Percentiles rank a stretch among this genome's conserved stretches.
Evolutionary conservation across 1,139 yeast genomes (phyloP).

Genomic region (Candida pseudocylindracea): DNA sequence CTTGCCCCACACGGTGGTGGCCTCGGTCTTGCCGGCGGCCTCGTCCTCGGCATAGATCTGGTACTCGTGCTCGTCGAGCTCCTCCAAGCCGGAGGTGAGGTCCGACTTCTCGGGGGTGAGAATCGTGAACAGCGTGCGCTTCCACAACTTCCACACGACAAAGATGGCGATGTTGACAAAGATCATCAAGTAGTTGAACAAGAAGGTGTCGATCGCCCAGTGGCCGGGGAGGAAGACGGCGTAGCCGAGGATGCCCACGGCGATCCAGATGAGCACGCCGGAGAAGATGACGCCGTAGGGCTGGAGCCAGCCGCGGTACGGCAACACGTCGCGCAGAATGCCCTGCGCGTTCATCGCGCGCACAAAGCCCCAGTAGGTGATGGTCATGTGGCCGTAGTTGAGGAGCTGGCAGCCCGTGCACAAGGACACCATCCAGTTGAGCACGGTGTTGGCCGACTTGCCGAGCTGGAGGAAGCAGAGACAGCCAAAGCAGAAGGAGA

Average conservation of each 20-base stretch:
- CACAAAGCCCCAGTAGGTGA: constrained; percentile 37
- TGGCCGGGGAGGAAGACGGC: constrained; percentile 38
- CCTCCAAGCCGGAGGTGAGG: constrained; percentile 27
- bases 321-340: constrained; percentile 9
- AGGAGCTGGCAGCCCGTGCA: constrained; percentile 66
- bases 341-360: constrained; percentile 28
- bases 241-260: constrained; percentile 24
- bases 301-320: constrained; percentile 12
- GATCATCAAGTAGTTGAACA: constrained; percentile 47
- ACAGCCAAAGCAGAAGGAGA: constrained; percentile 16
- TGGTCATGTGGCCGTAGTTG: constrained; percentile 41
- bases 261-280: constrained; percentile 10
- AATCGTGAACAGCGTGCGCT: constrained; percentile 21
- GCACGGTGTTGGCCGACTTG: constrained; percentile 35
- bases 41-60: constrained; percentile 2
- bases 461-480: constrained; percentile 34
- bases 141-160: constrained; percentile 31
- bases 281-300: constrained; percentile 12
- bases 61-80: constrained; percentile 25
- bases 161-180: constrained; percentile 38
- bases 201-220: constrained; percentile 38
- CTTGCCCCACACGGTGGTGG: too few species aligned
- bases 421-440: constrained; percentile 54
- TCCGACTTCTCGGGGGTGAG: constrained; percentile 26
- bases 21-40: constrained; percentile 1